A percentile compares a stretch with the other conserved stretches of the same genome.
Conservation (phyloP, 108 stramenopile genomes). For the Nitzschia putrida region DNA sequence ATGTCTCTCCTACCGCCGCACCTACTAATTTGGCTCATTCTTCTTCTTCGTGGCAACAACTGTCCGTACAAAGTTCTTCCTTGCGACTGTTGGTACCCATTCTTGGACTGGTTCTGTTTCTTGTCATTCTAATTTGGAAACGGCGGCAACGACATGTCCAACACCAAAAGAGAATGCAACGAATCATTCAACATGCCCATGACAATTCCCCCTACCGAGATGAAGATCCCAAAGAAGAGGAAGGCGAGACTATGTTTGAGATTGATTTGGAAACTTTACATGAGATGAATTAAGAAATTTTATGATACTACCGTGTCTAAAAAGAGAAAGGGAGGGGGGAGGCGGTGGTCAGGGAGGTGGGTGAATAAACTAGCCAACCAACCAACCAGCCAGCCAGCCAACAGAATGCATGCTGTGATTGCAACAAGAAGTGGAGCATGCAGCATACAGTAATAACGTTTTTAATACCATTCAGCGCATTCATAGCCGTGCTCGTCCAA, state of each 20-base stretch:
- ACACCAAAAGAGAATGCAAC: neutral
- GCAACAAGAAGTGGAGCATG: too few species aligned
- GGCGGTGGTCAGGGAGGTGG: too few species aligned
- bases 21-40: neutral
- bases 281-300: slow-evolving; percentile 32
- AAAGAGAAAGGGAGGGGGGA: neutral
- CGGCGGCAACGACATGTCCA: neutral
- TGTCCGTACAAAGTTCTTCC: neutral
- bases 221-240: slow-evolving; percentile 7
- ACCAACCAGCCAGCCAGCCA: too few species aligned
- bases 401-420: neutral
- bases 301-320: neutral
- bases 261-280: slow-evolving; percentile 33
- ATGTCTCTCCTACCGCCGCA: neutral
- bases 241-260: slow-evolving; percentile 15
- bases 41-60: neutral
- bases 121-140: neutral
- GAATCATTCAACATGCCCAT: slow-evolving; percentile 12
- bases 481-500: slow-evolving; percentile 53
- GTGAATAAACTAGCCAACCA: too few species aligned
- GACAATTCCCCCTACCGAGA: slow-evolving; percentile 10
- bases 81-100: neutral
- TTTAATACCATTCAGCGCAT: slow-evolving; percentile 52
- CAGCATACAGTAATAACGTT: neutral
- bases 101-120: neutral